Conservation (phyloP, 805 yeast genomes). For the Starmerella vitae region DNA sequence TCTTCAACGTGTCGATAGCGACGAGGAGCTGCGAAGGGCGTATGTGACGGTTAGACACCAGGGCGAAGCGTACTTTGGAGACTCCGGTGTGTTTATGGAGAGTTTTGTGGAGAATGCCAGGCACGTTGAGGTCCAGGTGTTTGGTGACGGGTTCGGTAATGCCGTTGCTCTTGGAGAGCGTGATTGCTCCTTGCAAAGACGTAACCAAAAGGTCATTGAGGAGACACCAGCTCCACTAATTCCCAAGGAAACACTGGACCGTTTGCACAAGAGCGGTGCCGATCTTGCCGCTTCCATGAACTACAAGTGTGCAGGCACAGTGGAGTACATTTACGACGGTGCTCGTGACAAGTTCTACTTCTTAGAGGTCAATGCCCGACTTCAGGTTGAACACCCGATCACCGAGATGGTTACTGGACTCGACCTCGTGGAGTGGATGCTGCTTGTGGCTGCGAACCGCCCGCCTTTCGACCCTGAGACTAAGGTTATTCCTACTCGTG, state of each 20-base stretch:
- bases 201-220: conserved; percentile 92
- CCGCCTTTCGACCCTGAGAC: conserved; percentile 57
- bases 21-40: conserved; percentile 65
- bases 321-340: conserved; percentile 86
- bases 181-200: conserved; percentile 93
- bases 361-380: conserved; percentile 88
- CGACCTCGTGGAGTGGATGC: conserved; percentile 96
- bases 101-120: conserved; percentile 89
- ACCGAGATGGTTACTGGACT: conserved; percentile 91
- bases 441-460: conserved; percentile 73
- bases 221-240: conserved; percentile 96
- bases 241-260: conserved; percentile 61
- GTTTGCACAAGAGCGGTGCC: conserved; percentile 74
- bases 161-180: conserved; percentile 94
- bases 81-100: conserved; percentile 88
- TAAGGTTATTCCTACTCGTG: conserved; percentile 46
- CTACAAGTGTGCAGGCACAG: conserved; percentile 95
- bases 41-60: conserved; percentile 88
- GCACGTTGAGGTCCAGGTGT: conserved; percentile 91
- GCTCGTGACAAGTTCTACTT: conserved; percentile 80
- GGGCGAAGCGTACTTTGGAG: conserved; percentile 86
- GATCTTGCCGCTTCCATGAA: conserved; percentile 68
- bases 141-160: conserved; percentile 88
- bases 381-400: conserved; percentile 96
- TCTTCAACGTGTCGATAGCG: conserved; percentile 78